Conservation (phyloP, 225 moss, liverwort and hornwort species). For the Polytrichum formosum region DNA sequence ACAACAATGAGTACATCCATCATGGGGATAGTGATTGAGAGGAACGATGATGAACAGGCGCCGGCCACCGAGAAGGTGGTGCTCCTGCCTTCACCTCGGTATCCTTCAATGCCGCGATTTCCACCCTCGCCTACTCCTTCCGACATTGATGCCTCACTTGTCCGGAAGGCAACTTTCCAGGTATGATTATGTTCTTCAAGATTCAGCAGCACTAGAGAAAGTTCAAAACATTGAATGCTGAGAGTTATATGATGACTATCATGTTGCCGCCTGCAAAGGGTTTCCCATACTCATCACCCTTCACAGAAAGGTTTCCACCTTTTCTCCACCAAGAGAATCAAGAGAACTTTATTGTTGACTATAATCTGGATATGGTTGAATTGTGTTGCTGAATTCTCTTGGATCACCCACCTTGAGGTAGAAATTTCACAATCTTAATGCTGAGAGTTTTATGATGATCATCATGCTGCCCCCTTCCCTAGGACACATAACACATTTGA, state of each 20-base stretch:
- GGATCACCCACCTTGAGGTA: too few species aligned
- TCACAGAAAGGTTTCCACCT: too few species aligned
- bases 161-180: conserved; percentile 63
- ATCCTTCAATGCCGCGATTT: conserved; percentile 74
- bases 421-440: not conserved
- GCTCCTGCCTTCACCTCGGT: conserved; percentile 71
- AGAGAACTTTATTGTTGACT: too few species aligned
- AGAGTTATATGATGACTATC: not conserved
- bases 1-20: conserved; percentile 3
- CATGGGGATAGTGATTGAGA: conserved; percentile 10
- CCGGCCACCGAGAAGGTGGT: conserved; percentile 23
- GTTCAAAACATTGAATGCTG: not conserved
- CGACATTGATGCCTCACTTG: conserved; percentile 48
- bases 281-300: not conserved
- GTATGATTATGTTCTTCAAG: conserved; percentile 6
- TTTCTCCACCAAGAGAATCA: too few species aligned
- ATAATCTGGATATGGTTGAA: too few species aligned
- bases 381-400: too few species aligned
- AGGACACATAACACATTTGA: too few species aligned
- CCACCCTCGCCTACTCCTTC: conserved; percentile 38
- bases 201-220: not conserved
- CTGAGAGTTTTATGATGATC: not conserved
- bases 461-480: too few species aligned
- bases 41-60: not conserved
- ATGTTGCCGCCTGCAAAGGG: not conserved